Evolutionary conservation across 2,329 filamentous ascomycete genomes (phyloP).

Genomic region (Monosporascus sp.): DNA sequence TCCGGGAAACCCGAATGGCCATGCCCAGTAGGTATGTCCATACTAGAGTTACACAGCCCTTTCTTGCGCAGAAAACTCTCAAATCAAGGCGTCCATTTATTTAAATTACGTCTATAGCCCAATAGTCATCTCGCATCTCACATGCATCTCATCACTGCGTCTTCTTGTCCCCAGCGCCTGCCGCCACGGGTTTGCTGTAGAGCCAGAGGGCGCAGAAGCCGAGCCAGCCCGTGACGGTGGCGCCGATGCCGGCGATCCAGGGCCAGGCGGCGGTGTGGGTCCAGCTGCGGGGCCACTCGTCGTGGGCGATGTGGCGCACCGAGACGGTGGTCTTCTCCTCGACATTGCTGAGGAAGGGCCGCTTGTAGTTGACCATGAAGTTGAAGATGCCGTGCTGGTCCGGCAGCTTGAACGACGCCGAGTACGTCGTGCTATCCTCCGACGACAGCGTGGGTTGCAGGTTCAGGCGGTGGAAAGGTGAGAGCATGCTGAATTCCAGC

Average conservation of each 20-base stretch:
- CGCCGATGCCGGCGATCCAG: conserved; percentile 84
- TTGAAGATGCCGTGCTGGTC: conserved; percentile 99
- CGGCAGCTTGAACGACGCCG: conserved; percentile 71
- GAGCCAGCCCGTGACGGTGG: conserved; percentile 78
- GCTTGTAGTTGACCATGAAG: conserved; percentile 95
- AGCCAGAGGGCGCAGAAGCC: conserved; percentile 85
- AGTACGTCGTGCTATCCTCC: conserved; percentile 66
- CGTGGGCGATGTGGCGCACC: conserved; percentile 92
- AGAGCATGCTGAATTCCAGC: conserved; percentile 98
- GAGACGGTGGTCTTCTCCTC: conserved; percentile 95
- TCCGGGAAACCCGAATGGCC: no score
- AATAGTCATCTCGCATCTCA: no score
- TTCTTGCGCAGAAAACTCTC: no score
- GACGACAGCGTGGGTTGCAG: conserved; percentile 55
- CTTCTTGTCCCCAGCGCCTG: conserved; percentile 21
- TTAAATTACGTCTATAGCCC: no score
- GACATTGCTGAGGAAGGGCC: conserved; percentile 80
- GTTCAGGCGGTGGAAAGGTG: conserved; percentile 86
- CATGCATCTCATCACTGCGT: conserved; percentile 12
- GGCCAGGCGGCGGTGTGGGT: conserved; percentile 88
- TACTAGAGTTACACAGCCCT: no score
- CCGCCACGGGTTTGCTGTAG: conserved; percentile 50
- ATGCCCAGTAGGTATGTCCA: no score
- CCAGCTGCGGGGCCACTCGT: conserved; percentile 91
- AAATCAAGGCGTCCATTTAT: no score